Evolutionary conservation across 2,329 filamentous ascomycete species (phyloP), one percentile per base, ranked within the genome.

Genomic region (Clarireedia hainanense): DNA sequence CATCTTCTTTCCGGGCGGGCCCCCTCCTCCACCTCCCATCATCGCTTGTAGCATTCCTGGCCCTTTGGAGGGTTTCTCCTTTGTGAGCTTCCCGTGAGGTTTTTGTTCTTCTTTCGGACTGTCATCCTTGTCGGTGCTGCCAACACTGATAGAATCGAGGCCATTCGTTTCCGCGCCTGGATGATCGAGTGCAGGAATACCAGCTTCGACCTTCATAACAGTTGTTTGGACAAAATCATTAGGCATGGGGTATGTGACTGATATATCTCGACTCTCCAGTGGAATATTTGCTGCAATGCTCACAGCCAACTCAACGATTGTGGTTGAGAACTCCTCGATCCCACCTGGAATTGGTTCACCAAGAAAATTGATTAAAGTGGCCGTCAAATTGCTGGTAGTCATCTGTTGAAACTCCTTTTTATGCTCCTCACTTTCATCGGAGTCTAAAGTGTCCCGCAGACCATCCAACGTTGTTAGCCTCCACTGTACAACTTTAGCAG

Each of bases 401-500:
- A 82, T 80, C 54, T 84, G 81, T 27, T 86, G 89, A 57, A 96
- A 82, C 52, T 81, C 76, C 6, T 79, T 72, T 30, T 85, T 84
- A 70, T 91, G 80, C 10, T 87, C 80, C 12, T 77, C 76, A 46
- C 84, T 85, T 54, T 85, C 78, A 0, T 81, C 75, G 4, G 85
- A 83, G 56, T 80, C 78, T 17, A 97, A 77, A 37, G 80, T 71
- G 52, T 87, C 83, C 60, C 85, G 80, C 17, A 99, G 77, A n/a
- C 92, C 94, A 67, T 99, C 94, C 15, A 97, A 76, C 2, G 94
- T 99, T 3, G 92, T 85, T 73, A 97, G 84, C 58, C 94, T 84
- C 94, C 94, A 99, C 68, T 87, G 89, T 58, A 95, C 85, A 46
- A 97, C 83, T 72, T 95, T 95, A 47, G 85, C 83, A 23, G 88